Conservation (phyloP, 352 stramenopile genomes). For the Globisporangium paddicum region DNA sequence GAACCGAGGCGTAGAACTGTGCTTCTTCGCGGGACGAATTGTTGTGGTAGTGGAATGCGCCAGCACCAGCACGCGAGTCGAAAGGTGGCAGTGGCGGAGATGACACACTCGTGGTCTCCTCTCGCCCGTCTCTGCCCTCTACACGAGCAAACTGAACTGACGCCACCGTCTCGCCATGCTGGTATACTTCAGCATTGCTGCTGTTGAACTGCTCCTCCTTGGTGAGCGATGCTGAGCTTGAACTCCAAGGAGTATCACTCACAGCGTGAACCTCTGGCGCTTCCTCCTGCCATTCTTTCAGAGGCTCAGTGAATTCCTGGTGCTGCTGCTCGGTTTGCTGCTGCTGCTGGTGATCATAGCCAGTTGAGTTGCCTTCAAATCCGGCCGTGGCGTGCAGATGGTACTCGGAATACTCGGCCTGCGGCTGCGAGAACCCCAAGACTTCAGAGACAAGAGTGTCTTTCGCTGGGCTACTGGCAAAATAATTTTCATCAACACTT, state of each 20-base stretch:
- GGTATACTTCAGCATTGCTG: not conserved
- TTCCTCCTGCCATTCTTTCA: slow-evolving; percentile 8
- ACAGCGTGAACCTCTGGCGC: not conserved
- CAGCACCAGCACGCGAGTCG: not conserved
- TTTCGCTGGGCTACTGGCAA: slow-evolving; percentile 8
- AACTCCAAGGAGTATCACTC: not conserved
- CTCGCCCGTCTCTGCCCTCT: not conserved
- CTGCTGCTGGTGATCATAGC: not conserved
- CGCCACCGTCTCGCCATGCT: slow-evolving; percentile 4
- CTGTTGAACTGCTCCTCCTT: slow-evolving; percentile 6
- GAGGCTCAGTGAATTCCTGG: not conserved
- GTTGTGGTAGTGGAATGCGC: slow-evolving; percentile 8
- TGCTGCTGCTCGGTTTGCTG: not conserved
- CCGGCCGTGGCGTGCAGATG: not conserved
- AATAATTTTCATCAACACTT: not conserved
- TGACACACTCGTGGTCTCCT: not conserved
- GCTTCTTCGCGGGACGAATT: slow-evolving; percentile 13
- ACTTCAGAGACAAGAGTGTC: not conserved
- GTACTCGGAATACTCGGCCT: not conserved
- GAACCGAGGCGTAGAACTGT: slow-evolving; percentile 15
- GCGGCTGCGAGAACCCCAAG: not conserved
- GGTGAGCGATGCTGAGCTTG: not conserved
- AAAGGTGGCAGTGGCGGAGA: not conserved
- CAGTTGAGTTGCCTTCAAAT: slow-evolving; percentile 4
- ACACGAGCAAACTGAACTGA: slow-evolving; percentile 3